Percentiles rank a stretch among this genome's conserved stretches.
Conservation (phyloP, 1,284 basidiomycete genomes). For the Cutaneotrichosporon daszewskae region DNA sequence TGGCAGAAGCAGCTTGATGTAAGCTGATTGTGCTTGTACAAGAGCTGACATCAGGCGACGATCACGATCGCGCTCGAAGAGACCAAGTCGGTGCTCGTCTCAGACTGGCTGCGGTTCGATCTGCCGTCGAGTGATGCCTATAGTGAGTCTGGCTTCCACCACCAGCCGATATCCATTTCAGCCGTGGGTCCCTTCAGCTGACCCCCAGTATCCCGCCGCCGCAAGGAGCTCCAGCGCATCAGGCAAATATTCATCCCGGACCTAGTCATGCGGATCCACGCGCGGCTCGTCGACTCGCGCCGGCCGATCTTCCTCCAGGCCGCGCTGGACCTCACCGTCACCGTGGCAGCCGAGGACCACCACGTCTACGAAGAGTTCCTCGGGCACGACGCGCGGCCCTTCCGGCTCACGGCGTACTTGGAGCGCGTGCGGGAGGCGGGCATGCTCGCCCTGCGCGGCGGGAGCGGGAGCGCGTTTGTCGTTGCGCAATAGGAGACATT, state of each 20-base stretch:
- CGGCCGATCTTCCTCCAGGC: conserved; percentile 75
- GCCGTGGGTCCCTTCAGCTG: not conserved
- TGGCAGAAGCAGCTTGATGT: conserved; percentile 27
- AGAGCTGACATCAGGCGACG: conserved; percentile 1
- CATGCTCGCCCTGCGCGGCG: conserved; percentile 62
- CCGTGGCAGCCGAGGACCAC: conserved; percentile 83
- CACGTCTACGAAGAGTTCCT: conserved; percentile 83
- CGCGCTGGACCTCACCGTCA: conserved; percentile 68
- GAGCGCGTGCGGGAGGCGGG: conserved; percentile 63
- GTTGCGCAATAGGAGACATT: conserved; percentile 23
- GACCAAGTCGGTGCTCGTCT: conserved; percentile 48
- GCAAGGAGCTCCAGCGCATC: conserved; percentile 67
- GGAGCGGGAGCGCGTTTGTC: conserved; percentile 66
- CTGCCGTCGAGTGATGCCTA: conserved; percentile 11
- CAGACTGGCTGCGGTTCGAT: conserved; percentile 51
- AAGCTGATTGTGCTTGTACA: too few relatives aligned
- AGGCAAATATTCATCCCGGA: conserved; percentile 88
- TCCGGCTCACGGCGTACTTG: conserved; percentile 63
- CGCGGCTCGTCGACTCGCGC: conserved; percentile 58
- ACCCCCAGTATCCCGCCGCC: conserved; percentile 56
- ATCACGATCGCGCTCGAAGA: conserved; percentile 45
- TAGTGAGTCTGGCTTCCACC: too few relatives aligned
- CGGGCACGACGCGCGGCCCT: conserved; percentile 50
- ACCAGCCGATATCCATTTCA: too few relatives aligned
- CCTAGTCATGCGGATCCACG: conserved; percentile 78